A percentile compares a stretch with the other conserved stretches of the same genome.
Conservation (phyloP, 2,329 filamentous ascomycete genomes). For the Talaromyces sp. region DNA sequence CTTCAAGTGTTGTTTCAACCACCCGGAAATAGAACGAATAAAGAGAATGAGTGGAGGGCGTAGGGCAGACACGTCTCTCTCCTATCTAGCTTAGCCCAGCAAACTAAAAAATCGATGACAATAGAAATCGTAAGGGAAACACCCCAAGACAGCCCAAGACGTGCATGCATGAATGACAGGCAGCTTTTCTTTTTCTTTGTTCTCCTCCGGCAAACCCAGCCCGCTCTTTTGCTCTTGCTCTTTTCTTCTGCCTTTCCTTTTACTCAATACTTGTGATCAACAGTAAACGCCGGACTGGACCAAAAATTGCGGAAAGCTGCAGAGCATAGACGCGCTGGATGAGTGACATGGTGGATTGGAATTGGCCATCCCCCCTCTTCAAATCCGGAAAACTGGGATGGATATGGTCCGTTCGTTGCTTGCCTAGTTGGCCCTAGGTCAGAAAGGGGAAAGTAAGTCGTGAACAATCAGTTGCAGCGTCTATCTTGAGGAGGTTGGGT, state of each 20-base stretch:
- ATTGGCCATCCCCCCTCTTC: background rate
- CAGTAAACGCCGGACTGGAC: background rate
- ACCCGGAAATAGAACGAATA: constrained; percentile 3
- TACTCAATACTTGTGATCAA: background rate
- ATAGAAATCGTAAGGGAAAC: background rate
- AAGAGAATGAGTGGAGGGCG: constrained; percentile 2
- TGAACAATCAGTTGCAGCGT: background rate
- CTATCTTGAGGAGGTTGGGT: background rate
- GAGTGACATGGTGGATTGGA: background rate
- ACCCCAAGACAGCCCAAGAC: too few species aligned
- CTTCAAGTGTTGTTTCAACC: background rate
- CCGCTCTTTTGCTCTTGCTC: background rate
- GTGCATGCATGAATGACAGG: constrained; percentile 6
- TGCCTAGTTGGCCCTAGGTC: background rate
- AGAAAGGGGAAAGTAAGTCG: background rate
- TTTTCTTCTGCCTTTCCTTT: background rate
- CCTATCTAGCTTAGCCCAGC: background rate
- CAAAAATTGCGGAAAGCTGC: background rate
- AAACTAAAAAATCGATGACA: background rate
- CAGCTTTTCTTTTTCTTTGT: constrained; percentile 6
- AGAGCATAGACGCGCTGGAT: background rate
- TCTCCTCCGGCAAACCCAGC: background rate
- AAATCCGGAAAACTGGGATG: background rate
- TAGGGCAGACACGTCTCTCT: background rate
- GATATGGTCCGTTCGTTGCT: background rate